Percentiles rank a stretch among this genome's conserved stretches.
Conservation (phyloP, 495 filamentous ascomycete genomes). For the Tuber indicum region DNA sequence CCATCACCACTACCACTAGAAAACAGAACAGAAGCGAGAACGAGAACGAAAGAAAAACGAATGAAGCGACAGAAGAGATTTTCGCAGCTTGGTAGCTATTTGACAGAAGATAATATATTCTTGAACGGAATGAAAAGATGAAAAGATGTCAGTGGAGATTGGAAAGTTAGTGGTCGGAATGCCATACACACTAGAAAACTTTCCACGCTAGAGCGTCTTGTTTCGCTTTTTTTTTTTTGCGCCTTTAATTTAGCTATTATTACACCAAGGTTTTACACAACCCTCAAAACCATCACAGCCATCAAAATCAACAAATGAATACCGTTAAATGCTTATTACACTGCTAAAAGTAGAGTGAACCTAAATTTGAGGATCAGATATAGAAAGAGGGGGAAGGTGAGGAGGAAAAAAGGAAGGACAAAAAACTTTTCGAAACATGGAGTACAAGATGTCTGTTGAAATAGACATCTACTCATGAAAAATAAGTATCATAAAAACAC, state of each 20-base stretch:
- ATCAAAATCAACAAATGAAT: not conserved
- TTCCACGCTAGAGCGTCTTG: not conserved
- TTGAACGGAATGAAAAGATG: not conserved
- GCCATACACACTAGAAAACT: not conserved
- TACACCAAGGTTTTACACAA: not conserved
- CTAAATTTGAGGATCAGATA: constrained; percentile 1
- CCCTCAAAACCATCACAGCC: not conserved
- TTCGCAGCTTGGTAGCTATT: not conserved
- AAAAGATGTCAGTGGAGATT: not conserved
- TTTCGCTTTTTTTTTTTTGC: not conserved
- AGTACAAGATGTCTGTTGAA: not conserved
- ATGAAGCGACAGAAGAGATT: not conserved
- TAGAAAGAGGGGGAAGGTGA: not conserved
- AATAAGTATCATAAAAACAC: not conserved
- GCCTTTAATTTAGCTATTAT: not conserved
- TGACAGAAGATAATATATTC: not conserved
- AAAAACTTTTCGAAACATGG: not conserved
- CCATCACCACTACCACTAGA: not conserved
- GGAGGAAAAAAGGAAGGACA: not conserved
- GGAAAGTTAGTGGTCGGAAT: not conserved
- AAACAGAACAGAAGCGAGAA: not conserved
- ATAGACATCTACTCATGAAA: constrained; percentile 4
- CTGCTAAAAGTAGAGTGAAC: not conserved
- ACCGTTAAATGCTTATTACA: not conserved
- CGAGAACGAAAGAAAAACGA: not conserved